Conservation (phyloP, 371 early-diverging fungal species). For the Apophysomyces trapeziformis region DNA sequence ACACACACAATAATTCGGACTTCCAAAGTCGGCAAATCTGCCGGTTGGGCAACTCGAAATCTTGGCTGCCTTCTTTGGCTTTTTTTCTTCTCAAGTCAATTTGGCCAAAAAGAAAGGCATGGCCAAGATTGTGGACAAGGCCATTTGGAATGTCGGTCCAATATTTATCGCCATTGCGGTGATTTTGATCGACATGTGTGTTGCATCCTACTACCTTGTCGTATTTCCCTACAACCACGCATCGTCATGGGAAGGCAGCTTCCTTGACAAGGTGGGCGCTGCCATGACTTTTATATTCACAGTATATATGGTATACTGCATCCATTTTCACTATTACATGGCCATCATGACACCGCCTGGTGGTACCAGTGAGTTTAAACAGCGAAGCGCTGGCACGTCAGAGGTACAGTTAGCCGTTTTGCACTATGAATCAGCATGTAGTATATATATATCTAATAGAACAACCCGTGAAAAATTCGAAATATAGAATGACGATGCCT, state of each 20-base stretch:
- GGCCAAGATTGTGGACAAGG: conserved; percentile 54
- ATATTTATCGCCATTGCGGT: conserved; percentile 57
- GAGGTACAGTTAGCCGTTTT: conserved; percentile 13
- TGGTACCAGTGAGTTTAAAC: conserved; percentile 36
- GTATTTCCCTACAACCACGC: conserved; percentile 51
- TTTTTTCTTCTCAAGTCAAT: not conserved
- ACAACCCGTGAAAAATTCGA: not conserved
- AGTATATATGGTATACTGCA: conserved; percentile 58
- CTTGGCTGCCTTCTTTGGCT: not conserved
- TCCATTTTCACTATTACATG: conserved; percentile 63
- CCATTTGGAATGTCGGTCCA: conserved; percentile 59
- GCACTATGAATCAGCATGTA: not conserved
- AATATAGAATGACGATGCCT: conserved; percentile 30
- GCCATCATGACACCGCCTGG: conserved; percentile 62
- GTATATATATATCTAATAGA: not conserved
- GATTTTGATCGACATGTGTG: conserved; percentile 55
- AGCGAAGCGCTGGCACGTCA: conserved; percentile 9
- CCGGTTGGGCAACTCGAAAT: too few relatives aligned
- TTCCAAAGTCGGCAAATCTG: too few relatives aligned
- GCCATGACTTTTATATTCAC: conserved; percentile 43
- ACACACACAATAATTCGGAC: too few relatives aligned
- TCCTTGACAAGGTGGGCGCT: conserved; percentile 35
- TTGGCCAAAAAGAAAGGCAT: conserved; percentile 19
- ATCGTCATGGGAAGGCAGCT: conserved; percentile 28
- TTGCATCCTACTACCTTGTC: conserved; percentile 50